Percentiles rank a stretch among this genome's conserved stretches.
Evolutionary conservation across 2,329 filamentous ascomycete genomes (phyloP).

Genomic region (Xylaria digitata): DNA sequence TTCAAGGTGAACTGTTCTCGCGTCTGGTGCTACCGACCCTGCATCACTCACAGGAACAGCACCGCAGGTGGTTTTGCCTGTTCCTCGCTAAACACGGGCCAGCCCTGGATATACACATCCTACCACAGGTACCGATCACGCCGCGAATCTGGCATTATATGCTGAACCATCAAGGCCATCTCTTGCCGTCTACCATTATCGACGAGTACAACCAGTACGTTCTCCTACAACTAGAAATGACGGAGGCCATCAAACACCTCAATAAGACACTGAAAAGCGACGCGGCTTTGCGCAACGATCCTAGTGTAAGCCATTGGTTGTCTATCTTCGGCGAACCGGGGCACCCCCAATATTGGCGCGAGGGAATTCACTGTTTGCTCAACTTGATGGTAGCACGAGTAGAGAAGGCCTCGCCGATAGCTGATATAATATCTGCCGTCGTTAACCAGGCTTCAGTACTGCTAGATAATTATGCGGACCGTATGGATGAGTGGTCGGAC

Average conservation of each 20-base stretch:
- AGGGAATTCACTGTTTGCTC: constrained; percentile 7
- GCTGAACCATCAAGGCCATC: constrained; percentile 13
- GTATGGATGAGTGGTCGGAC: constrained; percentile 18
- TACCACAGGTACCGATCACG: constrained; percentile 30
- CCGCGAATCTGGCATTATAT: constrained; percentile 25
- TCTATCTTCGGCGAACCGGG: constrained; percentile 17
- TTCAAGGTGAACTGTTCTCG: constrained; percentile 28
- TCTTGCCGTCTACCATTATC: constrained; percentile 20
- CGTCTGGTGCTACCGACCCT: constrained; percentile 32
- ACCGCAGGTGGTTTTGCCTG: constrained; percentile 30
- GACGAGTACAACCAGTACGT: constrained; percentile 28
- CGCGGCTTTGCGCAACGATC: constrained; percentile 26
- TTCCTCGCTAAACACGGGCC: constrained; percentile 33
- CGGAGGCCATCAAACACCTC: constrained; percentile 14
- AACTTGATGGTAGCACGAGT: constrained; percentile 11
- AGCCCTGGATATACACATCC: constrained; percentile 4
- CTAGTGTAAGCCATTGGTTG: constrained; percentile 30
- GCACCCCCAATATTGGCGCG: background rate
- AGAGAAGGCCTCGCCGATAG: constrained; percentile 14
- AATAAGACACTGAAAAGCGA: constrained; percentile 17
- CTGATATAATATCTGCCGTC: constrained; percentile 12
- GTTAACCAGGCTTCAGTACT: constrained; percentile 26
- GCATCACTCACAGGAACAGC: constrained; percentile 29
- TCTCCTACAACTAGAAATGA: constrained; percentile 10
- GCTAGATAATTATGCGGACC: constrained; percentile 32